Base-by-base conservation (phyloP, 169 alveolate species). In the Blepharisma undulans region DNA sequence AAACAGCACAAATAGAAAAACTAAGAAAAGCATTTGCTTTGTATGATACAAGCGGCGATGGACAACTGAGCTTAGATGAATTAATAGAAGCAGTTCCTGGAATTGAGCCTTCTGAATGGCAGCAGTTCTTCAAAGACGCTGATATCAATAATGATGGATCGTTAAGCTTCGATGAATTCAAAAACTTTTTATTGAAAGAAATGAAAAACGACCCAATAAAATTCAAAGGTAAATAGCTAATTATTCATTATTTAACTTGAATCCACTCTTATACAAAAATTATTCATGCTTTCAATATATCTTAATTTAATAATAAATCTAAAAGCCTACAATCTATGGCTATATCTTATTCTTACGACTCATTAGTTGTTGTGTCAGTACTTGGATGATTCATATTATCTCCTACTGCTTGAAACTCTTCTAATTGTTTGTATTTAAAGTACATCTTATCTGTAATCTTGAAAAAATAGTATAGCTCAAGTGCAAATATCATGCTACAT, bases 81-180 rank as follows among this genome's bases (percentile, higher is more conserved):
- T 29, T 72, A 21, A 82, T n/a, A n/a, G 34, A 21, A 36, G 72
- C 34, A 30, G 60, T 82, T 34, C 89, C 89, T 34, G 89, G 89
- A 14, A 82, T 82, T 82, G 89, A 82, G 34, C 6, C 27, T 33
- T 25, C 89, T 21, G 76, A 82, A 59, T 82, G 89, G 89, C 33
- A 12, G 33, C 14, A 34, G 36, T 82, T 82, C 36, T 82, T 82
- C 33, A 60, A 21, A 22, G 78, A 82, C 16, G 89, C 89, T 82
- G 89, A 82, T 30, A 16, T 21, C 1, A 72, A 82, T 60, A 60
- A 60, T 32, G 89, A 82, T 60, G 89, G 89, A 72, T 2, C 25
- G 0, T 12, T 82, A 3, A 82, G 76, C 34, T 48, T 82, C 34
- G 48, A 82, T 22, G 89, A 82, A 72, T 82, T 82, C 22, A 82